A percentile compares a stretch with the other conserved stretches of the same genome.
These are phyloP conservation scores for Limtongia smithiae DNA, from an alignment of 805 yeast genomes.

Conservation along the genomic window DNA sequence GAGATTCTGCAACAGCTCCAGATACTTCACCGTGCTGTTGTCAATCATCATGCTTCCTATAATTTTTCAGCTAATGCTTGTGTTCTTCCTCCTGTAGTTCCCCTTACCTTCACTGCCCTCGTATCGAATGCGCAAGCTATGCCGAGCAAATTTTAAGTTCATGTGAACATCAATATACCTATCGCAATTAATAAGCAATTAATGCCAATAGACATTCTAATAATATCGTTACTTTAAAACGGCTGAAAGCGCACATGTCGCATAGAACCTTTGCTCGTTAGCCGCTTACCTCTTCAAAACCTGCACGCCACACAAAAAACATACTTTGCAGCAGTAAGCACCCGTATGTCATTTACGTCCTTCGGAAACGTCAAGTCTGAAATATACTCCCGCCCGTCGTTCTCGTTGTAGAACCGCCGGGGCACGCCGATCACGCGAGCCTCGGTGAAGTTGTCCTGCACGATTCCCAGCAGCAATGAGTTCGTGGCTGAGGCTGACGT, in stretches of 20 bases:
- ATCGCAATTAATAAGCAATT: constrained; percentile 1
- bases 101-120: constrained; percentile 22
- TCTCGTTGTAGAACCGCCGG: constrained; percentile 32
- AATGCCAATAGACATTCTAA: not conserved
- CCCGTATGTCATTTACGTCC: constrained; percentile 30
- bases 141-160: constrained; percentile 32
- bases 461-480: constrained; percentile 26
- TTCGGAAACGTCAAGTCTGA: constrained; percentile 26
- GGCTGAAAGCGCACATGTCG: constrained; percentile 36
- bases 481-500: not conserved
- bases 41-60: constrained; percentile 47
- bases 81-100: not conserved
- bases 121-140: constrained; percentile 18
- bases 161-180: constrained; percentile 26
- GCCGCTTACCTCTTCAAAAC: not conserved
- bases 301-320: no score
- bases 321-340: constrained; percentile 35
- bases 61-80: constrained; percentile 17
- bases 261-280: constrained; percentile 25
- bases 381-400: constrained; percentile 33
- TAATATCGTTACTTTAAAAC: not conserved
- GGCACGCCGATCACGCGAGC: constrained; percentile 34
- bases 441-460: constrained; percentile 38
- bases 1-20: constrained; percentile 43
- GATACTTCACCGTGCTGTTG: constrained; percentile 38